A percentile compares a stretch with the other conserved stretches of the same genome.
Conservation (phyloP, 345 rosid species). For the Kandelia obovata region DNA sequence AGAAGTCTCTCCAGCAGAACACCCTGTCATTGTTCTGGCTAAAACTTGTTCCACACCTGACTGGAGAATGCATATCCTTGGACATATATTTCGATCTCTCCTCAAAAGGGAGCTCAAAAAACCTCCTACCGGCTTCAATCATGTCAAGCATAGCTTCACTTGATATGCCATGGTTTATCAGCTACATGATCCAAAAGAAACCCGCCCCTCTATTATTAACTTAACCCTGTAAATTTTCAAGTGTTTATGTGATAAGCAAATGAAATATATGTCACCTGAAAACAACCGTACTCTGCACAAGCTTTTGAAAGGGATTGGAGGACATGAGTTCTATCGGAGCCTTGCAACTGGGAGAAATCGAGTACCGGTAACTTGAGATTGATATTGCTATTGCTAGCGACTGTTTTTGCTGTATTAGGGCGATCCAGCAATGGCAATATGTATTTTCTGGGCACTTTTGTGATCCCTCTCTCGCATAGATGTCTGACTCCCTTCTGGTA, state of each 20-base stretch:
- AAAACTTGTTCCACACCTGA: constrained; percentile 41
- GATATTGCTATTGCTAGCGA: background rate
- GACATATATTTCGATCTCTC: constrained; percentile 44
- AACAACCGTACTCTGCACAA: constrained; percentile 37
- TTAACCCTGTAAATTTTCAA: too few relatives aligned
- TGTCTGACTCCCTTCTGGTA: constrained; percentile 37
- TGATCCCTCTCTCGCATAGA: constrained; percentile 28
- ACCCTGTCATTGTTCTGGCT: constrained; percentile 35
- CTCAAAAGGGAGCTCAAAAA: constrained; percentile 37
- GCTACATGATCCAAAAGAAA: constrained; percentile 20
- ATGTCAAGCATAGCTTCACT: constrained; percentile 12
- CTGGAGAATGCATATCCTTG: constrained; percentile 25
- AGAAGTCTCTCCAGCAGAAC: constrained; percentile 44
- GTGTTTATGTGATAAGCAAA: background rate
- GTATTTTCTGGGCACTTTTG: constrained; percentile 31
- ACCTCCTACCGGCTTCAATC: constrained; percentile 20
- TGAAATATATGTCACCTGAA: constrained; percentile 21
- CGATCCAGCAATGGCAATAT: constrained; percentile 32
- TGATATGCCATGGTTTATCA: constrained; percentile 34
- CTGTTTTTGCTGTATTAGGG: background rate
- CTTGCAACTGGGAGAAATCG: constrained; percentile 30
- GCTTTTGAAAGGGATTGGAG: constrained; percentile 33
- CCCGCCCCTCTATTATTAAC: too few relatives aligned
- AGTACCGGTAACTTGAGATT: constrained; percentile 28
- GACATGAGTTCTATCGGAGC: constrained; percentile 20